These are phyloP conservation scores for Wickerhamomyces sp. DNA, from an alignment of 1,139 yeast species.

Conservation along the genomic window DNA sequence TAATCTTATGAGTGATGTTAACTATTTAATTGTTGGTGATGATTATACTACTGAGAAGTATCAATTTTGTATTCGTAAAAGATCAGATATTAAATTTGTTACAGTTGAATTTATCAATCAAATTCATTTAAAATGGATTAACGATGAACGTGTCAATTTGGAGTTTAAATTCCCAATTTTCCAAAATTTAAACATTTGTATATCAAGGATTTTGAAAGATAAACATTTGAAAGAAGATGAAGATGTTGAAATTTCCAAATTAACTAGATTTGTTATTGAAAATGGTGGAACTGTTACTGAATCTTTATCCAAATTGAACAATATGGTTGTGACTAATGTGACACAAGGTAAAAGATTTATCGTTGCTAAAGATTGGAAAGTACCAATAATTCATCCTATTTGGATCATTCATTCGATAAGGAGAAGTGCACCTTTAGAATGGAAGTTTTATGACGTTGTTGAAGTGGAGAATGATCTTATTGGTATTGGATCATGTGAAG, in stretches of 20 bases:
- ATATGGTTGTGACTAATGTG: conserved; percentile 51
- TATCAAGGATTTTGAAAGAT: conserved; percentile 43
- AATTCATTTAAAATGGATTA: conserved; percentile 48
- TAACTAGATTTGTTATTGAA: conserved; percentile 33
- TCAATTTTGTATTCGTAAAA: conserved; percentile 50
- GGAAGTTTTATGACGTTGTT: conserved; percentile 40
- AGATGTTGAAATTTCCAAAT: conserved; percentile 26
- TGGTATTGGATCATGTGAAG: conserved; percentile 45
- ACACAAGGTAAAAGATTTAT: conserved; percentile 54
- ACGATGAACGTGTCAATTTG: conserved; percentile 38
- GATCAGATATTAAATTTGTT: conserved; percentile 58
- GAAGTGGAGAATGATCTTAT: conserved; percentile 27
- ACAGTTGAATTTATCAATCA: conserved; percentile 39
- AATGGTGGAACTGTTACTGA: conserved; percentile 60
- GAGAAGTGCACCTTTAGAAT: conserved; percentile 55
- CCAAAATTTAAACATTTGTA: conserved; percentile 41
- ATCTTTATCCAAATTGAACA: conserved; percentile 46
- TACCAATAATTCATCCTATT: conserved; percentile 66
- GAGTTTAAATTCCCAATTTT: conserved; percentile 38
- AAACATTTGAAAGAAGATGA: conserved; percentile 18
- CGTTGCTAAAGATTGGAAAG: conserved; percentile 63
- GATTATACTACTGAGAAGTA: conserved; percentile 56
- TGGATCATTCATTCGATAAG: conserved; percentile 66
- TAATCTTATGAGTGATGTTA: conserved; percentile 65
- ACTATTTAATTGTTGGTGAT: conserved; percentile 63